Percentiles rank a stretch among this genome's conserved stretches.
Conservation (phyloP, 2,329 filamentous ascomycete genomes). For the Setomelanomma holmii region DNA sequence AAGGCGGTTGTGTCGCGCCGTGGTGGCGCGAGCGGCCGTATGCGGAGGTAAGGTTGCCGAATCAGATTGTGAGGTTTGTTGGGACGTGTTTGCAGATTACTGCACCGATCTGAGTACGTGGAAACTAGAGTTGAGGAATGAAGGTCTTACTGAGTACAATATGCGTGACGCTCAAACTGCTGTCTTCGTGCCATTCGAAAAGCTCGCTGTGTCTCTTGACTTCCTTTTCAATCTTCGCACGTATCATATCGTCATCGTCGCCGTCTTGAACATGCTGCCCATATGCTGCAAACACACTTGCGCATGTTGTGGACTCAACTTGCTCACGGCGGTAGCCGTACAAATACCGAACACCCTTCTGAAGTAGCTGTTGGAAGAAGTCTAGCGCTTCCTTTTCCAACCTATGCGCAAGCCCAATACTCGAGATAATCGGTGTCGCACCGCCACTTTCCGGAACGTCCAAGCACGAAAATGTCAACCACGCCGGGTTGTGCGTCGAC, state of each 20-base stretch:
- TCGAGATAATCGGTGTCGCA: slow-evolving; percentile 46
- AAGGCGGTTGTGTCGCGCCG: slow-evolving; percentile 15
- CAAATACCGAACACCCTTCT: slow-evolving; percentile 40
- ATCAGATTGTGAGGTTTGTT: slow-evolving; percentile 11
- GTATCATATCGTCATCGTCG: slow-evolving; percentile 11
- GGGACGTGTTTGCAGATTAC: slow-evolving; percentile 18
- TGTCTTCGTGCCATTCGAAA: slow-evolving; percentile 20
- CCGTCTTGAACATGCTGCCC: slow-evolving; percentile 7
- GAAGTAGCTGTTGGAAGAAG: slow-evolving; percentile 36
- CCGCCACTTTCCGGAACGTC: slow-evolving; percentile 29
- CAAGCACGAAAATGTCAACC: slow-evolving; percentile 41
- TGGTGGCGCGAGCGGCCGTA: slow-evolving; percentile 16
- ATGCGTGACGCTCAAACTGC: slow-evolving; percentile 19
- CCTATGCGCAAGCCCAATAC: slow-evolving; percentile 35
- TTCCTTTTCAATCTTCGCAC: slow-evolving; percentile 14
- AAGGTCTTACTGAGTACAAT: slow-evolving; percentile 13
- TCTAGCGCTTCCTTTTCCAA: slow-evolving; percentile 35
- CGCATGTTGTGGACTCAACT: slow-evolving; percentile 10
- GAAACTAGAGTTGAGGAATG: no score
- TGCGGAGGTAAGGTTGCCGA: slow-evolving; percentile 16
- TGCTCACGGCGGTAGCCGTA: slow-evolving; percentile 13
- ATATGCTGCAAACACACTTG: slow-evolving; percentile 15
- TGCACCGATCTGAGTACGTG: neutral
- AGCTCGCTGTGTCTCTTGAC: slow-evolving; percentile 16
- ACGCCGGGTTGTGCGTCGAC: slow-evolving; percentile 49